A percentile compares a stretch with the other conserved stretches of the same genome.
Evolutionary conservation across 75 land plant species (phyloP).

Genomic region (Isoetes taiwanensis): DNA sequence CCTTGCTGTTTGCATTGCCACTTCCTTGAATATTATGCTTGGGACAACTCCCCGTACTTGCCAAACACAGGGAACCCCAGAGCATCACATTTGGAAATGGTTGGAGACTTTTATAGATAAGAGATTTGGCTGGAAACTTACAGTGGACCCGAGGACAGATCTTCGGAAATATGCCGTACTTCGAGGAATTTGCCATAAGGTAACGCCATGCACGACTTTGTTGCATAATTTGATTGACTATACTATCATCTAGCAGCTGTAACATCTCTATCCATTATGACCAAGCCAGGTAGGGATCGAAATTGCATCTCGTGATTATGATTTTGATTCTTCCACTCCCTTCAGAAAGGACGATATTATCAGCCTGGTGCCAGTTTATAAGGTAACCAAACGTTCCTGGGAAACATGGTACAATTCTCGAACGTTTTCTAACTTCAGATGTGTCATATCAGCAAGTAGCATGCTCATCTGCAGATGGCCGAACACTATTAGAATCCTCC

Average conservation of each 20-base stretch:
- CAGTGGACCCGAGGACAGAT: conserved; percentile 22
- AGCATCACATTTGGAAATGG: conserved; percentile 64
- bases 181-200: conserved; percentile 84
- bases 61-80: conserved; percentile 9
- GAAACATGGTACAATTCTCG: too few relatives aligned
- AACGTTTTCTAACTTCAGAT: too few relatives aligned
- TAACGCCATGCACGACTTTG: conserved; percentile 10
- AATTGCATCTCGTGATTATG: conserved; percentile 69
- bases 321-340: conserved; percentile 50
- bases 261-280: too few relatives aligned
- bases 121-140: conserved; percentile 69
- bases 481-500: conserved; percentile 78
- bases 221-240: too few relatives aligned
- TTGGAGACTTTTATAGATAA: conserved; percentile 47
- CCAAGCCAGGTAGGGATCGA: conserved; percentile 82
- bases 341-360: conserved; percentile 57
- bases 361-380: conserved; percentile 84
- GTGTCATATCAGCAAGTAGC: conserved; percentile 62
- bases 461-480: conserved; percentile 93
- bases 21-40: conserved; percentile 64
- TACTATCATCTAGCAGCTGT: too few relatives aligned
- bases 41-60: conserved; percentile 40
- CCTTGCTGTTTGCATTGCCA: conserved; percentile 45
- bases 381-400: too few relatives aligned
- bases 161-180: conserved; percentile 65